phyloP scores from a whole-genome alignment of 169 alveolate genomes.

The Eimeria acervulina region DNA sequence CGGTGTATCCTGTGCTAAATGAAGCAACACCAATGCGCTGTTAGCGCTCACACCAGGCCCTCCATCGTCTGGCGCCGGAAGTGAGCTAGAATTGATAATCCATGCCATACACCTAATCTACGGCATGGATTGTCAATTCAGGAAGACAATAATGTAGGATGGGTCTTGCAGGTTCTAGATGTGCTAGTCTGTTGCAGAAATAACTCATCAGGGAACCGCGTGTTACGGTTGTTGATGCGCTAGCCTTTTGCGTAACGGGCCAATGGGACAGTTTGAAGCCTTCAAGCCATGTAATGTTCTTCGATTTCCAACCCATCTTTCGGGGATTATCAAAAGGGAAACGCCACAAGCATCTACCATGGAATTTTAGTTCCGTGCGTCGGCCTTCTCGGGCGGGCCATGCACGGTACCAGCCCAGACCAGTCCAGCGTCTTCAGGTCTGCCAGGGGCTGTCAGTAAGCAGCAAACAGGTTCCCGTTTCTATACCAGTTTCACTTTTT shows the following conservation, averaged over 20 bases:
- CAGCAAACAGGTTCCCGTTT: background rate
- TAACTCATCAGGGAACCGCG: background rate
- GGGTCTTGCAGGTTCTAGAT: too few relatives aligned
- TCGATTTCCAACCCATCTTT: background rate
- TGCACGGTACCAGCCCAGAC: background rate
- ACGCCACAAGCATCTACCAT: background rate
- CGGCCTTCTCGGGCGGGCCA: background rate
- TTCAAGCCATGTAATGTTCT: background rate
- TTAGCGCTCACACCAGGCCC: too few relatives aligned
- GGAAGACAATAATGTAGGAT: too few relatives aligned
- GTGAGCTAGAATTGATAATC: too few relatives aligned
- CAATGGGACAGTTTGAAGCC: background rate
- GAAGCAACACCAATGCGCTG: too few relatives aligned
- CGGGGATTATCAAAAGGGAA: background rate
- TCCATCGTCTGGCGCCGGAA: too few relatives aligned
- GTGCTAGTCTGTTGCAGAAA: background rate
- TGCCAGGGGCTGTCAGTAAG: constrained; percentile 36
- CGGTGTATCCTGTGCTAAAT: too few relatives aligned
- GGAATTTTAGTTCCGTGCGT: background rate
- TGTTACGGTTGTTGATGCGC: background rate
- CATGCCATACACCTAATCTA: too few relatives aligned
- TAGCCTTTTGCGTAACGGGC: background rate
- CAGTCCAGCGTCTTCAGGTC: constrained; percentile 12
- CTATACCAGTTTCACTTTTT: background rate
- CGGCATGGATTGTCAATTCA: too few relatives aligned